Percentiles rank a stretch among this genome's conserved stretches.
phyloP scores from a whole-genome alignment of 768 basidiomycete genomes.

The Piloderma croceum region DNA sequence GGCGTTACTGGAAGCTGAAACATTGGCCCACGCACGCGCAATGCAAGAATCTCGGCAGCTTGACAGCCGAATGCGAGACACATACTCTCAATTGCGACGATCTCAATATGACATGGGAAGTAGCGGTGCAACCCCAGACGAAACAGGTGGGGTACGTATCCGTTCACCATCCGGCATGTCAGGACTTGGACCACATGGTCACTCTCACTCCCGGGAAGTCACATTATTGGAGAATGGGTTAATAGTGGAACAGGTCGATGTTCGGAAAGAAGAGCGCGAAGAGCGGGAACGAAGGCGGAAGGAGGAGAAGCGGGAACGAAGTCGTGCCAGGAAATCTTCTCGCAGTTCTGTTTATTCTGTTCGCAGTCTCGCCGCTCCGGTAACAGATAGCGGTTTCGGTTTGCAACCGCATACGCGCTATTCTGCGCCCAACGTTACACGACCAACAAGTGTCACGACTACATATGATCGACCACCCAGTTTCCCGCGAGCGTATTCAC shows the following conservation, averaged over 20 bases:
- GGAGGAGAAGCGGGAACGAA: constrained; percentile 56
- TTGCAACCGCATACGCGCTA: constrained; percentile 57
- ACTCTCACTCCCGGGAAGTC: constrained; percentile 61
- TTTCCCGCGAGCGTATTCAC: constrained; percentile 64
- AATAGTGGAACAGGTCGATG: constrained; percentile 84
- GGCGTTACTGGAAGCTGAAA: constrained; percentile 76
- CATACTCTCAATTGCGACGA: constrained; percentile 72
- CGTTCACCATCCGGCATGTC: constrained; percentile 35
- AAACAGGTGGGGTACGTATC: constrained; percentile 63
- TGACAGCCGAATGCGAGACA: constrained; percentile 73
- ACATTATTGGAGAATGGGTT: constrained; percentile 84
- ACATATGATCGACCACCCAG: constrained; percentile 54
- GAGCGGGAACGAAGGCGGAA: constrained; percentile 63
- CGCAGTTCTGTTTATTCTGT: constrained; percentile 68
- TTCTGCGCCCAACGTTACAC: constrained; percentile 44
- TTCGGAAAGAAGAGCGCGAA: constrained; percentile 73
- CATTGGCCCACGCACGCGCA: constrained; percentile 69
- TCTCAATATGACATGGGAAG: constrained; percentile 69
- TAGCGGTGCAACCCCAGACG: constrained; percentile 44
- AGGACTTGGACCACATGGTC: constrained; percentile 33
- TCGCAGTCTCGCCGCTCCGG: constrained; percentile 48
- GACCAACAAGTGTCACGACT: constrained; percentile 58
- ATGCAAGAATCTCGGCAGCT: constrained; percentile 72
- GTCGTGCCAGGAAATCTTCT: constrained; percentile 65
- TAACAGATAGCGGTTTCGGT: constrained; percentile 54